These are phyloP conservation scores for Craspedostauros australis DNA, from an alignment of 108 stramenopile species.

Conservation along the genomic window DNA sequence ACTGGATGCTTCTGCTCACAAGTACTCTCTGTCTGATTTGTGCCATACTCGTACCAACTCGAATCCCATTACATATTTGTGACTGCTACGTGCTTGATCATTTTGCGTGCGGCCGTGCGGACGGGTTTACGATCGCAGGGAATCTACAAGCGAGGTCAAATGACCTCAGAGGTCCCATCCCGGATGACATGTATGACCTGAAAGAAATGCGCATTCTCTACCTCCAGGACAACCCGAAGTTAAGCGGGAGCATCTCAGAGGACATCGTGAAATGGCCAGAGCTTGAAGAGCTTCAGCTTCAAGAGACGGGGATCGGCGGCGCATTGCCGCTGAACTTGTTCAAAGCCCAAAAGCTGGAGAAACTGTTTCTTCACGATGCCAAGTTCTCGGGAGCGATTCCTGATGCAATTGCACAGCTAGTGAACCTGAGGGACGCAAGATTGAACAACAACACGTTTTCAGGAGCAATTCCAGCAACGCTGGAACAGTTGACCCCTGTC, in stretches of 20 bases:
- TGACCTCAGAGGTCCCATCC: slow-evolving; percentile 48
- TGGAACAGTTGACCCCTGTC: too few relatives aligned
- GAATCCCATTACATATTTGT: too few relatives aligned
- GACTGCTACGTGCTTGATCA: too few relatives aligned
- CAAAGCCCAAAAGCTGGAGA: slow-evolving; percentile 1
- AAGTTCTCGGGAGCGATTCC: slow-evolving; percentile 13
- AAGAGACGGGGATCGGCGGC: slow-evolving; percentile 8
- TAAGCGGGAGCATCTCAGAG: slow-evolving; percentile 12
- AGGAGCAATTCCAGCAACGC: slow-evolving; percentile 9
- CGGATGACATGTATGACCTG: slow-evolving; percentile 14
- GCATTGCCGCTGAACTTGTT: slow-evolving; percentile 7
- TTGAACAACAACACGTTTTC: slow-evolving; percentile 22
- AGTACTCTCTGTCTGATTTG: too few relatives aligned
- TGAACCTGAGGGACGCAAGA: background rate
- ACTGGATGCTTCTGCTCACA: too few relatives aligned
- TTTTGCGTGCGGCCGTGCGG: too few relatives aligned
- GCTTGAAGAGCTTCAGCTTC: slow-evolving; percentile 1
- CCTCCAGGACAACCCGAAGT: background rate
- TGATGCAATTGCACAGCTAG: slow-evolving; percentile 4
- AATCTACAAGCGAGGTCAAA: too few relatives aligned
- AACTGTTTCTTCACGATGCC: slow-evolving; percentile 3
- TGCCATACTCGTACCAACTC: too few relatives aligned
- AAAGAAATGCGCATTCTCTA: background rate
- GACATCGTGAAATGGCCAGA: background rate
- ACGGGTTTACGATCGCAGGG: too few relatives aligned